Conservation (phyloP, 306 rosid genomes). For the Lathyrus aphaca region DNA sequence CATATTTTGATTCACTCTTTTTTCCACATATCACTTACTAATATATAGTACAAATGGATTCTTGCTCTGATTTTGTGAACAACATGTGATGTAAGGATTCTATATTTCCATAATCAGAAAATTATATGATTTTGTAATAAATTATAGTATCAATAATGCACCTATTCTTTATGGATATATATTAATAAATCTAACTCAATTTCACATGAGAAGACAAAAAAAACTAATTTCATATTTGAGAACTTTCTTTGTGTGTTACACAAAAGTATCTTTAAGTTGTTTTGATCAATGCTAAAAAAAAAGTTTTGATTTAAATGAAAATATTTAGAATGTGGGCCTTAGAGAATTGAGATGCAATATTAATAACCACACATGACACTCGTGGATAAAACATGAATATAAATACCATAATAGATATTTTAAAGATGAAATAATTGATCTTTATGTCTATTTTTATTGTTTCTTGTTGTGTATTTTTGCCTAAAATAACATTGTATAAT, state of each 20-base stretch:
- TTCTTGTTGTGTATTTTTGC: too few species aligned
- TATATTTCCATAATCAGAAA: slow-evolving; percentile 6
- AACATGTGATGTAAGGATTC: not conserved
- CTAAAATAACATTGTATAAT: too few species aligned
- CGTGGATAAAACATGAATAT: too few species aligned
- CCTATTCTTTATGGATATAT: slow-evolving; percentile 1
- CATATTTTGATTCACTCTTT: not conserved
- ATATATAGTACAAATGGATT: not conserved
- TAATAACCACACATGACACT: too few species aligned
- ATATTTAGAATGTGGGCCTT: not conserved
- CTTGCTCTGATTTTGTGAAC: not conserved
- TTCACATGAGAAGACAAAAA: not conserved
- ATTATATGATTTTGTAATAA: not conserved
- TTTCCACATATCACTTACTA: not conserved
- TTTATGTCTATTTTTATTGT: too few species aligned
- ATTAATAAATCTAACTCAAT: not conserved
- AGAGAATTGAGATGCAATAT: too few species aligned
- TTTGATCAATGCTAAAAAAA: not conserved
- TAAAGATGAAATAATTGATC: too few species aligned
- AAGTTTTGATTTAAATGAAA: not conserved
- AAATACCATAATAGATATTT: too few species aligned
- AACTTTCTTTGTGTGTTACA: not conserved
- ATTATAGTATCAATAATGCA: not conserved
- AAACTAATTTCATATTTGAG: not conserved
- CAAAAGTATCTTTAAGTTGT: not conserved